phyloP scores from a whole-genome alignment of 805 yeast genomes.

The Barnettozyma salicaria region DNA sequence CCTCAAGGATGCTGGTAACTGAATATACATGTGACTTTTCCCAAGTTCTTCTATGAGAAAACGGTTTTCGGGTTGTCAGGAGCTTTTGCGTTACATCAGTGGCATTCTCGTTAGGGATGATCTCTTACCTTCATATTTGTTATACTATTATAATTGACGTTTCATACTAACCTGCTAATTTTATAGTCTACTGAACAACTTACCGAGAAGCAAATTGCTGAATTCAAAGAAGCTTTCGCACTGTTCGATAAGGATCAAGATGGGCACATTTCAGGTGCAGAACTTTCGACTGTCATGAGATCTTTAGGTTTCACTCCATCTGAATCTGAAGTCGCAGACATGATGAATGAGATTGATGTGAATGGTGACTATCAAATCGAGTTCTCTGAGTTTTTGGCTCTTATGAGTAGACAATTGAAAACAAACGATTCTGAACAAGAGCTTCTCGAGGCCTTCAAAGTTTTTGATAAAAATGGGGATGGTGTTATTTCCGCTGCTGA shows the following conservation, averaged over 20 bases:
- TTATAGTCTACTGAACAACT: conserved; percentile 60
- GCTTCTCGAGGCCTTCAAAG: conserved; percentile 95
- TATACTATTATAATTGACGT: neutral
- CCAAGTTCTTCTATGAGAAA: no score
- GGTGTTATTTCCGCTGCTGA: conserved; percentile 97
- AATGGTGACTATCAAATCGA: conserved; percentile 90
- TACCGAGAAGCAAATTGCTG: conserved; percentile 93
- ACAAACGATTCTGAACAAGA: conserved; percentile 97
- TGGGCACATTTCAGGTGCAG: conserved; percentile 93
- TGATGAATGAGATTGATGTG: conserved; percentile 95
- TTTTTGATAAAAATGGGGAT: conserved; percentile 90
- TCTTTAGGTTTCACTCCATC: conserved; percentile 97
- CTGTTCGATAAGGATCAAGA: conserved; percentile 95
- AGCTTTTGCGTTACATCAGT: neutral
- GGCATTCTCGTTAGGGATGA: no score
- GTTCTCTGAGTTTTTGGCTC: conserved; percentile 74
- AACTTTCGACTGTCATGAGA: conserved; percentile 97
- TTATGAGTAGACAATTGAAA: conserved; percentile 82
- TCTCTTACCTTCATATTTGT: no score
- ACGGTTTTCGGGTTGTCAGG: neutral
- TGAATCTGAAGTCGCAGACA: conserved; percentile 91
- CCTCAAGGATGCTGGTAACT: no score
- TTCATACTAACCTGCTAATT: conserved; percentile 8
- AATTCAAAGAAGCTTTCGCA: conserved; percentile 96
- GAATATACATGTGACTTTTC: no score